Conservation (phyloP, 2,329 filamentous ascomycete species). For the Trichophyton equinum region DNA sequence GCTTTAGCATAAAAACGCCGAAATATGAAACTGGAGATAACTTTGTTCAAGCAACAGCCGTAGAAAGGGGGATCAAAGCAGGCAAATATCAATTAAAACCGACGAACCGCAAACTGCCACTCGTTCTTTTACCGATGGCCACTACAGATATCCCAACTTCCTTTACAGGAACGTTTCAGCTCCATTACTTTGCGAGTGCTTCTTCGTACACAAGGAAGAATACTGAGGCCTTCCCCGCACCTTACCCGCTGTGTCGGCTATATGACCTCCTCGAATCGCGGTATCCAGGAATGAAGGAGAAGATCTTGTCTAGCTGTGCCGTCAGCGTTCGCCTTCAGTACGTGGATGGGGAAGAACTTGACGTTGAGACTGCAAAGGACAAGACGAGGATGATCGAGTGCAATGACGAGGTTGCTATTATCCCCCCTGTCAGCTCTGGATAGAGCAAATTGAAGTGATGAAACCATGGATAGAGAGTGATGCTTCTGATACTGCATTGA, state of each 20-base stretch:
- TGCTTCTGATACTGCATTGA: neutral
- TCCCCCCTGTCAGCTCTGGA: conserved; percentile 38
- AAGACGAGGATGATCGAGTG: conserved; percentile 20
- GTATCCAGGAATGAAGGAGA: conserved; percentile 31
- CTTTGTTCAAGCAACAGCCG: too few relatives aligned
- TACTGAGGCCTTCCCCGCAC: conserved; percentile 31
- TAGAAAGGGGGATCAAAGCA: neutral
- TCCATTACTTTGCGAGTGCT: conserved; percentile 37
- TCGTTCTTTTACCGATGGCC: neutral
- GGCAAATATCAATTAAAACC: neutral
- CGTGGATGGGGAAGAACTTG: conserved; percentile 23
- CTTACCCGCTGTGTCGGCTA: conserved; percentile 26
- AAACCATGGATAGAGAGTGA: neutral
- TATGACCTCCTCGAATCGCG: conserved; percentile 28
- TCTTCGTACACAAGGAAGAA: conserved; percentile 30
- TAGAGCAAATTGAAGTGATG: conserved; percentile 12
- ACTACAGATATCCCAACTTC: neutral
- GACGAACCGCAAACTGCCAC: neutral
- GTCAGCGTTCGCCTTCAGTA: conserved; percentile 35
- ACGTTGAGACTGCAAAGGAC: conserved; percentile 14
- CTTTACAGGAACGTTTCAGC: conserved; percentile 24
- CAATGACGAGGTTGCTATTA: conserved; percentile 35
- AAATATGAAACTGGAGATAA: too few relatives aligned
- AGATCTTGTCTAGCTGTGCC: conserved; percentile 29
- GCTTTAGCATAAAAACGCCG: too few relatives aligned